phyloP scores from a whole-genome alignment of 2,329 filamentous ascomycete species.

The Fusarium succisae region DNA sequence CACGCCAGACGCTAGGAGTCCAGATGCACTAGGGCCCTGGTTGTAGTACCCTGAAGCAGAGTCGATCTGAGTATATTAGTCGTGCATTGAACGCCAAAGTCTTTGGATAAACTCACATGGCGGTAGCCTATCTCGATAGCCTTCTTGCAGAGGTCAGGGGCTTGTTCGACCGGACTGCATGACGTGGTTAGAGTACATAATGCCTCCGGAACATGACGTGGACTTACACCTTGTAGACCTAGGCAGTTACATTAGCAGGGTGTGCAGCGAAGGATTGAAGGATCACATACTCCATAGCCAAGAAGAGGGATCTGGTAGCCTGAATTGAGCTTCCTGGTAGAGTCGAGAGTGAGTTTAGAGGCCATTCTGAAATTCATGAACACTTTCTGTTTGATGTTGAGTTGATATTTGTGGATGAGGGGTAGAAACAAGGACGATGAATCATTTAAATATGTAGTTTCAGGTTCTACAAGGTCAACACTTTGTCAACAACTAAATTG shows the following conservation, averaged over 20 bases:
- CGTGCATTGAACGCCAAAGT: background rate
- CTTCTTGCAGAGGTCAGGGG: constrained; percentile 52
- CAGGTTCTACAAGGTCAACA: background rate
- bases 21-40: constrained; percentile 58
- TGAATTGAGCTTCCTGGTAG: constrained; percentile 63
- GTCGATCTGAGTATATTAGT: constrained; percentile 54
- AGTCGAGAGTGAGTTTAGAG: constrained; percentile 55
- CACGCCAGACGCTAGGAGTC: constrained; percentile 54
- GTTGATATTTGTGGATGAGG: constrained; percentile 10
- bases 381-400: background rate
- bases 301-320: constrained; percentile 62
- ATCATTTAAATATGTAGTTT: constrained; percentile 1
- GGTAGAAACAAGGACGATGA: background rate
- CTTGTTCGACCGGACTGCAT: constrained; percentile 44
- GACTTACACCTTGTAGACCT: constrained; percentile 64
- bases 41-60: constrained; percentile 63
- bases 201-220: constrained; percentile 16
- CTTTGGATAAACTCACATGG: constrained; percentile 51
- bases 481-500: background rate
- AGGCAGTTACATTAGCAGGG: constrained; percentile 12
- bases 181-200: constrained; percentile 4
- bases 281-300: constrained; percentile 61
- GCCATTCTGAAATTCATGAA: constrained; percentile 53
- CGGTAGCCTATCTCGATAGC: constrained; percentile 63
- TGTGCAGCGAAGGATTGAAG: background rate